These are phyloP conservation scores for Tanozyma kutaoensis DNA, from an alignment of 805 yeast genomes.

Conservation along the genomic window DNA sequence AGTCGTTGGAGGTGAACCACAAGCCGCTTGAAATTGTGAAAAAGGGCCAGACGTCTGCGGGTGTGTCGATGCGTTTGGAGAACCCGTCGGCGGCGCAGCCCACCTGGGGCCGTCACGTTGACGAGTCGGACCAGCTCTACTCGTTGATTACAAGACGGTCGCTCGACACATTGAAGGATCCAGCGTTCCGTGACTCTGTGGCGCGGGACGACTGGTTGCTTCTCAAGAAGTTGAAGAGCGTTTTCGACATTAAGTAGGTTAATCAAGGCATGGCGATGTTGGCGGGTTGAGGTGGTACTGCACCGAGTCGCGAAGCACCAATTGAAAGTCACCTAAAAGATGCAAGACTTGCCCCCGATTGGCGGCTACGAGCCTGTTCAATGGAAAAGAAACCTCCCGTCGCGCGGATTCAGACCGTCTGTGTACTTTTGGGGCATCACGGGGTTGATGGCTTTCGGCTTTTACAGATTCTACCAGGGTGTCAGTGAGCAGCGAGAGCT, in stretches of 20 bases:
- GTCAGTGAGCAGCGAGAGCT: constrained; percentile 68
- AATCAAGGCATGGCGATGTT: too few species aligned
- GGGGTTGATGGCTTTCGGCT: constrained; percentile 58
- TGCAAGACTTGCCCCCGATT: constrained; percentile 80
- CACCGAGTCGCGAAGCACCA: too few species aligned
- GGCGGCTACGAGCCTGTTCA: constrained; percentile 80
- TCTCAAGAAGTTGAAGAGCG: constrained; percentile 75
- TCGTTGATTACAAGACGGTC: constrained; percentile 85
- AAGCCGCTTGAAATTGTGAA: constrained; percentile 66
- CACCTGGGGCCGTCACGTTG: constrained; percentile 98
- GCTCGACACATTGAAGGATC: constrained; percentile 94
- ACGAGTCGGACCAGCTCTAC: constrained; percentile 80
- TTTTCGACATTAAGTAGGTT: constrained; percentile 73
- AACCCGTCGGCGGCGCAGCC: constrained; percentile 89
- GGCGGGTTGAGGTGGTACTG: too few species aligned
- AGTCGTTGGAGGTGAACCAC: constrained; percentile 92
- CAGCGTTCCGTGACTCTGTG: constrained; percentile 92
- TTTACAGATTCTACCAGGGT: constrained; percentile 51
- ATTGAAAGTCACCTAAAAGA: constrained; percentile 2
- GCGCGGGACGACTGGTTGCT: constrained; percentile 93
- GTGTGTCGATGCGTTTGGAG: constrained; percentile 97
- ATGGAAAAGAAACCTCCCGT: constrained; percentile 79
- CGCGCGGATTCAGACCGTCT: constrained; percentile 74
- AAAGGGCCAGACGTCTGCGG: constrained; percentile 93
- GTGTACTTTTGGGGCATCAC: constrained; percentile 54